Percentiles rank a stretch among this genome's conserved stretches.
Evolutionary conservation across 2,329 filamentous ascomycete genomes (phyloP).

Genomic region (Neurospora sp.): DNA sequence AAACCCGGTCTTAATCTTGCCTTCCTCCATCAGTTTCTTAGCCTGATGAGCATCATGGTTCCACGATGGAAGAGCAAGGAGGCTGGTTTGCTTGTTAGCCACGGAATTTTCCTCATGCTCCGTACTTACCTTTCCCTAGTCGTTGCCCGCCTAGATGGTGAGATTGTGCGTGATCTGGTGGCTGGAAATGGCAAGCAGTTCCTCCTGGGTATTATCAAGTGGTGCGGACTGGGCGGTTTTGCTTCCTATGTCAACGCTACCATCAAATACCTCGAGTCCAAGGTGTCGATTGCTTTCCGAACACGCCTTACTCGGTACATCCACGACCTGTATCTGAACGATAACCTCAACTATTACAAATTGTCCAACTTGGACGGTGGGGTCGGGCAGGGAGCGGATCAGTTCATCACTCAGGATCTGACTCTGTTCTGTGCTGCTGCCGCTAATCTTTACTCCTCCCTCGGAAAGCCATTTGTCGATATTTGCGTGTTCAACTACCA

Average conservation of each 20-base stretch:
- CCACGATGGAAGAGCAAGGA: conserved; percentile 94
- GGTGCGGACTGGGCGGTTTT: conserved; percentile 87
- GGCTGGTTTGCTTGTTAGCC: conserved; percentile 78
- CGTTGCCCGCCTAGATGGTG: conserved; percentile 85
- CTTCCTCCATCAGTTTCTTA: conserved; percentile 93
- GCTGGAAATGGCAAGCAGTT: conserved; percentile 86
- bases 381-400: conserved; percentile 82
- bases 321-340: conserved; percentile 91
- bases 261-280: conserved; percentile 97
- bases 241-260: conserved; percentile 97
- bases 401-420: conserved; percentile 95
- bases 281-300: conserved; percentile 95
- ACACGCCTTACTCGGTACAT: conserved; percentile 93
- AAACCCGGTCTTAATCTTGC: conserved; percentile 92
- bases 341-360: conserved; percentile 94
- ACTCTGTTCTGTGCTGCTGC: conserved; percentile 91
- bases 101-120: conserved; percentile 80
- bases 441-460: conserved; percentile 84
- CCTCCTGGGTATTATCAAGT: conserved; percentile 81
- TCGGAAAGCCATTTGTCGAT: conserved; percentile 98
- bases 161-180: conserved; percentile 94
- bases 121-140: conserved; percentile 90
- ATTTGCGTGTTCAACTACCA: conserved; percentile 98
- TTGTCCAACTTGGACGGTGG: conserved; percentile 87
- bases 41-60: conserved; percentile 94